Base-by-base conservation (phyloP, 2,329 filamentous ascomycete genomes). In the Phyllosticta citriasiana region DNA sequence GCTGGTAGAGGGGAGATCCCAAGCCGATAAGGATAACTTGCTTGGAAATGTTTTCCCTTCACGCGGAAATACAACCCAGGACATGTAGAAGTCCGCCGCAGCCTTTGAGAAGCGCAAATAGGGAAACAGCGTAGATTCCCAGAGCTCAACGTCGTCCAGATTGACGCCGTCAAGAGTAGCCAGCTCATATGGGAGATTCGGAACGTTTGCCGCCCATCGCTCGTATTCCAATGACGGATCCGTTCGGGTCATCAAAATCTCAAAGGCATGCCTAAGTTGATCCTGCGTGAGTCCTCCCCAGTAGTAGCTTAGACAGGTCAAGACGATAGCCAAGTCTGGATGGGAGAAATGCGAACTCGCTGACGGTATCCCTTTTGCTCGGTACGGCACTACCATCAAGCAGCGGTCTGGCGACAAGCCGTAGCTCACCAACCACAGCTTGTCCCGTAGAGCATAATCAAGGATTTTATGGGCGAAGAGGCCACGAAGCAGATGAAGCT, bases 281-380 rank as follows among this genome's bases (percentile, higher is more conserved):
- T 79, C 67, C 14, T 85, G 69, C 0, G 61, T 63, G 0, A 89
- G 74, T 0, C 86, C 85, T 0, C 73, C 73, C 57, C 89, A 87
- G 66, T 91, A 91, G 66, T 87, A 89, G 0, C 81, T 79, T 0
- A 91, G 72, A 12, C 82, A 85, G 0, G 87, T 90, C 1, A 91
- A 74, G 0, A 84, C 35, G 2, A 90, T 85, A 0, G 82, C 78
- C 0, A 88, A 84, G 65, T 91, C 82, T 0, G 86, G 85, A 64
- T 91, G 86, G 0, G 84, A 83, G 67, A 82, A 90, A 65, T 90
- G 87, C 0, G 85, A 82, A 5, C 83, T 78, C 0, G 82, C 79
- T 0, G 80, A 81, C 0, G 87, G 86, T 0, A 79, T 76, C 2
- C 86, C 87, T 61, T 90, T 89, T 0, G 84, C 84, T 10, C 82